phyloP scores from a whole-genome alignment of 495 filamentous ascomycete species.

The Aspergillus avenaceus region DNA sequence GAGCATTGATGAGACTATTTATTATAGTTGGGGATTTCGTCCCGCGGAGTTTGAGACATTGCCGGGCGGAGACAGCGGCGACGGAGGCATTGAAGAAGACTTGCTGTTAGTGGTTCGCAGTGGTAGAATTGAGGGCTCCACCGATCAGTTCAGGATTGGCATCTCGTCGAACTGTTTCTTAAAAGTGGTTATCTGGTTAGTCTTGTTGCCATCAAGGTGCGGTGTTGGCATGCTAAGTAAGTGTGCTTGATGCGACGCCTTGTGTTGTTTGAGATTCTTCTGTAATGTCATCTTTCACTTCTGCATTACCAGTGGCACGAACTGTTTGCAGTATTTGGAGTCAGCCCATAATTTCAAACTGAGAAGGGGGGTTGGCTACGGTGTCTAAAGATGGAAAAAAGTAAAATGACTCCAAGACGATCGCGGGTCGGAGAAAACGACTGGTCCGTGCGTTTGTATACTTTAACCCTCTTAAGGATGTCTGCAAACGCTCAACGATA shows the following conservation, averaged over 20 bases:
- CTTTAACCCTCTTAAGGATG: too few relatives aligned
- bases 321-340: slow-evolving; percentile 13
- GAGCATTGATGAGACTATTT: slow-evolving; percentile 50
- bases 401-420: slow-evolving; percentile 3
- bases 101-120: slow-evolving; percentile 12
- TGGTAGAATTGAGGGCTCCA: slow-evolving; percentile 1
- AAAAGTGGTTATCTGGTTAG: background rate
- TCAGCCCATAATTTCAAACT: slow-evolving; percentile 41
- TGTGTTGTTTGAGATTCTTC: slow-evolving; percentile 43
- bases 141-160: slow-evolving; percentile 3
- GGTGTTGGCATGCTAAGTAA: slow-evolving; percentile 31
- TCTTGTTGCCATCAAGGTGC: slow-evolving; percentile 21
- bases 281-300: background rate
- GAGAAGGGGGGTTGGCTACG: too few relatives aligned
- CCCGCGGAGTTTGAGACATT: slow-evolving; percentile 4
- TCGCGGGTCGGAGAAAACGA: background rate
- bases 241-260: slow-evolving; percentile 33
- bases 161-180: background rate
- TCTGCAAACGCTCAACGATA: too few relatives aligned
- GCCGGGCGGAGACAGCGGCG: slow-evolving; percentile 26
- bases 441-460: background rate
- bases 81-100: slow-evolving; percentile 37
- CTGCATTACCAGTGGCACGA: slow-evolving; percentile 10
- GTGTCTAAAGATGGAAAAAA: background rate
- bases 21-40: slow-evolving; percentile 24